Evolutionary conservation across 1,139 yeast genomes (phyloP).

Genomic region (Torulaspora globosa): DNA sequence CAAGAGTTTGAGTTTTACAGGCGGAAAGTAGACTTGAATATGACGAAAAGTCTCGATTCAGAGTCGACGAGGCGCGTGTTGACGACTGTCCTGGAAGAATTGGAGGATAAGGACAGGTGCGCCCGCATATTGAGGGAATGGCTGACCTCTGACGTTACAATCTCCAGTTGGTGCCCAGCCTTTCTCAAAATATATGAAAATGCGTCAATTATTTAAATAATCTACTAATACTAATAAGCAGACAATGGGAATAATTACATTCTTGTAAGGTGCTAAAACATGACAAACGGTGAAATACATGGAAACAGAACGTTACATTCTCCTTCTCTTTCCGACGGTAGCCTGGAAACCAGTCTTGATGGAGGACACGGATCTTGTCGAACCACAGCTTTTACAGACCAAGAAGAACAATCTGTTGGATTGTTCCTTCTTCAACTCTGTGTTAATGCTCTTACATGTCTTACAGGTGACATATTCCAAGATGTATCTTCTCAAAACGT

Average conservation of each 20-base stretch:
- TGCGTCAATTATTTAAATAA: slow-evolving; percentile 3
- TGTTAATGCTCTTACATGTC: slow-evolving; percentile 97
- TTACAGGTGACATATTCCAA: slow-evolving; percentile 97
- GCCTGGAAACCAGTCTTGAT: slow-evolving; percentile 99
- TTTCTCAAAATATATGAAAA: slow-evolving; percentile 32
- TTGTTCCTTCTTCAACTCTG: slow-evolving; percentile 90
- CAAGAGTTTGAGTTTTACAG: slow-evolving; percentile 31
- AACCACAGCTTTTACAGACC: slow-evolving; percentile 98
- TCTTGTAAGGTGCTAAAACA: slow-evolving; percentile 3
- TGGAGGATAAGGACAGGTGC: slow-evolving; percentile 19
- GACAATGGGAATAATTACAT: slow-evolving; percentile 2
- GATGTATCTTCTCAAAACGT: slow-evolving; percentile 92
- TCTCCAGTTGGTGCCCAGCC: slow-evolving; percentile 37
- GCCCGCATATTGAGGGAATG: slow-evolving; percentile 27
- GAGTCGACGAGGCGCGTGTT: slow-evolving; percentile 23
- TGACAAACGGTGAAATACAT: slow-evolving; percentile 14
- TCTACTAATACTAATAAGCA: background rate
- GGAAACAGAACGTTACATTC: slow-evolving; percentile 28
- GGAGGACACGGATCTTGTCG: slow-evolving; percentile 93
- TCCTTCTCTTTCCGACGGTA: slow-evolving; percentile 49
- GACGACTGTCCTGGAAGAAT: slow-evolving; percentile 22
- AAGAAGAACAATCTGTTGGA: slow-evolving; percentile 95
- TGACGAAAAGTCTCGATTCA: slow-evolving; percentile 20
- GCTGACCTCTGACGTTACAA: slow-evolving; percentile 33
- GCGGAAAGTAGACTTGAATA: slow-evolving; percentile 26